These are phyloP conservation scores for Phaseolus lunatus DNA, from an alignment of 306 rosid genomes.

Conservation along the genomic window DNA sequence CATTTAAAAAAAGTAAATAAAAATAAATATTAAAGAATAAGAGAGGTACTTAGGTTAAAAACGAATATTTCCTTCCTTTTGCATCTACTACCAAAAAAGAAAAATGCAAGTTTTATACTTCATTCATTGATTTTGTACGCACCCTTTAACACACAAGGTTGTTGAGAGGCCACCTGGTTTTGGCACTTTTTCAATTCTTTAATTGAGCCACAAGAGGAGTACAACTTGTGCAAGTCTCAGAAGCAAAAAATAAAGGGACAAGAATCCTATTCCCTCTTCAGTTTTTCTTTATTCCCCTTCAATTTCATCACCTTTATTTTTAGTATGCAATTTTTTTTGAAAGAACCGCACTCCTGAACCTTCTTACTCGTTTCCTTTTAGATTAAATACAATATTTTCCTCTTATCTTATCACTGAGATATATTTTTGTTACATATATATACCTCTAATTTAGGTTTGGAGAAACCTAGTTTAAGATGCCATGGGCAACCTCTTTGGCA, in stretches of 20 bases:
- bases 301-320: not conserved
- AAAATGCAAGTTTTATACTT: not conserved
- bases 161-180: not conserved
- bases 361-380: conserved; percentile 17
- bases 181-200: not conserved
- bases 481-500: conserved; percentile 56
- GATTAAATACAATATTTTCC: not conserved
- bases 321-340: not conserved
- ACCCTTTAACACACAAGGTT: not conserved
- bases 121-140: not conserved
- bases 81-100: no score
- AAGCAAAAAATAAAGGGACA: conserved; percentile 39
- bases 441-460: not conserved
- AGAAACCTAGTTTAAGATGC: conserved; percentile 42
- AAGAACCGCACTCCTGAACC: conserved; percentile 8
- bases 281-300: not conserved
- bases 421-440: not conserved
- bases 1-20: no score
- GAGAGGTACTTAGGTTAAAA: no score
- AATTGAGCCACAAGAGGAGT: not conserved
- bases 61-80: no score
- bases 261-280: not conserved
- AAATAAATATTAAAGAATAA: no score
- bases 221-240: not conserved
- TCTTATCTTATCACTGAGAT: not conserved